phyloP scores from a whole-genome alignment of 306 rosid genomes.

The Glycine latifolia region DNA sequence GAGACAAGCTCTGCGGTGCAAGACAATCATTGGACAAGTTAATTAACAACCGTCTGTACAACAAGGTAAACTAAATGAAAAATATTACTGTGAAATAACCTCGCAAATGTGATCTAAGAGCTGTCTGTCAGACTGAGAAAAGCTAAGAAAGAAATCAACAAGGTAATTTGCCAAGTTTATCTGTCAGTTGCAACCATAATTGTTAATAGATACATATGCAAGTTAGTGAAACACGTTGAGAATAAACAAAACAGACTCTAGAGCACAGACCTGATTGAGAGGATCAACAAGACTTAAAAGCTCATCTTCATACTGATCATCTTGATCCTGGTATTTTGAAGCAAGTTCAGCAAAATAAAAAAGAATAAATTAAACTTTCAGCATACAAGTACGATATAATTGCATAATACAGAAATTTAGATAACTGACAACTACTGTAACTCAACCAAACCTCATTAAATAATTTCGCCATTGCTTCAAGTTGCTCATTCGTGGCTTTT shows the following conservation, averaged over 20 bases:
- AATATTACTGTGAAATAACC: constrained; percentile 54
- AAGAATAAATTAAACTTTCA: not conserved
- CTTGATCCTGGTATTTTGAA: constrained; percentile 69
- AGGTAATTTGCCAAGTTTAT: constrained; percentile 78
- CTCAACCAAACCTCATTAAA: constrained; percentile 71
- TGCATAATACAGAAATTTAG: constrained; percentile 9
- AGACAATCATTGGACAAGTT: constrained; percentile 31
- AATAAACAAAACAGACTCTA: constrained; percentile 2
- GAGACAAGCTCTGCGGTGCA: constrained; percentile 74
- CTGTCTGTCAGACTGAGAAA: constrained; percentile 68
- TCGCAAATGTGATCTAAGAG: constrained; percentile 68
- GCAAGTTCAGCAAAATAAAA: constrained; percentile 43
- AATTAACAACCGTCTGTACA: not conserved
- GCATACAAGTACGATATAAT: constrained; percentile 25
- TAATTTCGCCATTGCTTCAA: constrained; percentile 84
- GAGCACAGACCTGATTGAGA: constrained; percentile 73
- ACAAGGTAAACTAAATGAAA: not conserved
- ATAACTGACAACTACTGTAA: constrained; percentile 1
- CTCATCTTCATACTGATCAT: constrained; percentile 80
- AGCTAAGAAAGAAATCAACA: constrained; percentile 69
- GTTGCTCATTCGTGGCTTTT: constrained; percentile 75
- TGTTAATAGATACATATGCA: constrained; percentile 7
- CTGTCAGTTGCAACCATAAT: constrained; percentile 53
- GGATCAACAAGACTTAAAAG: constrained; percentile 80
- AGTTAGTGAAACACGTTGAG: not conserved